These are phyloP conservation scores for Lachnellula suecica DNA, from an alignment of 2,329 filamentous ascomycete genomes.

Conservation along the genomic window DNA sequence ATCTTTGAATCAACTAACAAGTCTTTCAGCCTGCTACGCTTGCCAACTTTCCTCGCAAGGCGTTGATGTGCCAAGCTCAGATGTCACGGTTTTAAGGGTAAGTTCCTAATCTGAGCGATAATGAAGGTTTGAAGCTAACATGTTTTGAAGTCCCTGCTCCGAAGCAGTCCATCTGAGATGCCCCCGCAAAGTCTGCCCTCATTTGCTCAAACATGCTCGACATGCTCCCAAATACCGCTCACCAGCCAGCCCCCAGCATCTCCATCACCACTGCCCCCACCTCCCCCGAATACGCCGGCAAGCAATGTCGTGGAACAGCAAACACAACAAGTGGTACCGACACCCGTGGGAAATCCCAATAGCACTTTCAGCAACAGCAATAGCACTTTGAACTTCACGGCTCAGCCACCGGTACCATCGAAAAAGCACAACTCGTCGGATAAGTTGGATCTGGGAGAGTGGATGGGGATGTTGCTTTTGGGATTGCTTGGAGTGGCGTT, in stretches of 20 bases:
- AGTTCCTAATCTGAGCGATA: neutral
- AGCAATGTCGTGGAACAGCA: neutral
- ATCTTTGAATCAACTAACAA: neutral
- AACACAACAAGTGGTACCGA: neutral
- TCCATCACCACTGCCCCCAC: neutral
- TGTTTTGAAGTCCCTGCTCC: neutral
- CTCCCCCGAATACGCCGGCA: neutral
- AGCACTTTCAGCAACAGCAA: neutral
- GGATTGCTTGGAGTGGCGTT: neutral
- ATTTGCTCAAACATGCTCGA: neutral
- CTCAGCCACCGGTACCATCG: neutral
- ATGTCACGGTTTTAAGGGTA: conserved; percentile 10
- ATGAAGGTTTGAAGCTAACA: neutral
- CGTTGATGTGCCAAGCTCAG: conserved; percentile 8
- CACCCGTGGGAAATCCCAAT: neutral
- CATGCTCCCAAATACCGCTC: neutral
- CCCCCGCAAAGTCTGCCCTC: neutral
- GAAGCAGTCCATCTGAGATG: neutral
- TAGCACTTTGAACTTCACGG: neutral
- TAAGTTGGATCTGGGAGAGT: neutral
- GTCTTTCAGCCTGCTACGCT: conserved; percentile 7
- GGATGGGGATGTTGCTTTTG: neutral
- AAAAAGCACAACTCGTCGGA: neutral
- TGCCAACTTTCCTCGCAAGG: conserved; percentile 9
- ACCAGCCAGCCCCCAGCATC: neutral